Conservation (phyloP, 1,284 basidiomycete genomes). For the Rhodotorula sp. region DNA sequence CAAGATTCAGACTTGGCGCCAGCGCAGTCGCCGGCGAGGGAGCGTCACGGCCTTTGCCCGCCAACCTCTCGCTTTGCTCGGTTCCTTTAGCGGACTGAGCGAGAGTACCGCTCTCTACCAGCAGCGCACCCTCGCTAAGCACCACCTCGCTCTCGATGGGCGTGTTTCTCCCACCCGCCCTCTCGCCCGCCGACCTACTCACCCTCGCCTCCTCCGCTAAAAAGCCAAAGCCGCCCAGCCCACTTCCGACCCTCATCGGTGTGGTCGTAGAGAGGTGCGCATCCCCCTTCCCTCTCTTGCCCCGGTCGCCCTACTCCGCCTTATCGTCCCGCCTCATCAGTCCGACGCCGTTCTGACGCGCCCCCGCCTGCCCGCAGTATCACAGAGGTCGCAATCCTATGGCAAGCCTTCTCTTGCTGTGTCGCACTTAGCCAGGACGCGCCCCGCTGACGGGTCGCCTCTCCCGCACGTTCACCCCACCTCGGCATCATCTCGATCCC, state of each 20-base stretch:
- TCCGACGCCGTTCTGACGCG: neutral
- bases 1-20: too few species aligned
- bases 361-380: slow-evolving; percentile 28
- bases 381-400: slow-evolving; percentile 42
- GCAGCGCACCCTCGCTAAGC: too few species aligned
- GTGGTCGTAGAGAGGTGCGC: slow-evolving; percentile 38
- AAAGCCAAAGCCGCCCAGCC: slow-evolving; percentile 7
- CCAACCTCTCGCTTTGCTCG: too few species aligned
- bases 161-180: neutral
- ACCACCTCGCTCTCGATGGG: neutral
- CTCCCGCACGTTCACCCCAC: too few species aligned
- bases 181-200: neutral
- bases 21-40: too few species aligned
- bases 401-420: neutral
- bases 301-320: neutral
- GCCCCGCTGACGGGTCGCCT: too few species aligned
- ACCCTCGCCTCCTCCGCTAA: neutral
- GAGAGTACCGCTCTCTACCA: too few species aligned
- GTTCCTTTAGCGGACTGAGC: too few species aligned
- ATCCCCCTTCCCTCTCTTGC: neutral
- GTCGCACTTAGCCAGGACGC: neutral
- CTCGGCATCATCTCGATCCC: neutral
- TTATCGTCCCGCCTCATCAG: neutral
- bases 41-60: too few species aligned
- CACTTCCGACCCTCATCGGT: slow-evolving; percentile 21